A percentile compares a stretch with the other conserved stretches of the same genome.
phyloP scores from a whole-genome alignment of 345 rosid genomes.

The Aquilaria sinensis region DNA sequence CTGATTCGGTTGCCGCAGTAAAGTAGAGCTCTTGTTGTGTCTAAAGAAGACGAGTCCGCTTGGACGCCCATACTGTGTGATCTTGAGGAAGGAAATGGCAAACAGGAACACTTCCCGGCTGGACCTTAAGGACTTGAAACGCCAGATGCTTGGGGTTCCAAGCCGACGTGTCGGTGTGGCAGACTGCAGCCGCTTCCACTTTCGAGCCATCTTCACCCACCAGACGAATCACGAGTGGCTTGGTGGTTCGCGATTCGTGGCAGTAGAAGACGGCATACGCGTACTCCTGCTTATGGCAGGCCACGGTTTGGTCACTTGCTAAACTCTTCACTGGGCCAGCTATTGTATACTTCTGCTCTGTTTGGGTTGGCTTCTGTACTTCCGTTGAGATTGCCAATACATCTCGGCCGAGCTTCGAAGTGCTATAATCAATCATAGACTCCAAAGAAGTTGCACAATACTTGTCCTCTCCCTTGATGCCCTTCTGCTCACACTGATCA shows the following conservation, averaged over 20 bases:
- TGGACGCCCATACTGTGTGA: conserved; percentile 57
- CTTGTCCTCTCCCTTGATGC: conserved; percentile 68
- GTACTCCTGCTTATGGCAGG: conserved; percentile 82
- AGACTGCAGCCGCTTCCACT: conserved; percentile 64
- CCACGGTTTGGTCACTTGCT: conserved; percentile 37
- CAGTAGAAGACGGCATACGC: conserved; percentile 78
- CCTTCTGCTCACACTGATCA: conserved; percentile 58
- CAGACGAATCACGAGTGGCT: conserved; percentile 48
- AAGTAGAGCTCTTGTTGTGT: background rate
- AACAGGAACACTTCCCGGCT: conserved; percentile 65
- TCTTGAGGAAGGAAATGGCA: conserved; percentile 86
- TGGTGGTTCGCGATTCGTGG: conserved; percentile 52
- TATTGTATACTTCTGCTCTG: conserved; percentile 42
- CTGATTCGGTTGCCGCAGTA: background rate
- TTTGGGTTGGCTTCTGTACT: conserved; percentile 28
- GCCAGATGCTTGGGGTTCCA: conserved; percentile 89
- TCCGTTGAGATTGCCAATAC: conserved; percentile 59
- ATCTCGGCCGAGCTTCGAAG: conserved; percentile 57
- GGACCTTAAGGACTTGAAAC: conserved; percentile 62
- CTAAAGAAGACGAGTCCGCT: conserved; percentile 21
- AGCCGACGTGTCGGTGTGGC: conserved; percentile 78
- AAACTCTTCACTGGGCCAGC: conserved; percentile 33
- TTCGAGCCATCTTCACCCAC: conserved; percentile 56
- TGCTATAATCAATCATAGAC: conserved; percentile 73
- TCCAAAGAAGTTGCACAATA: conserved; percentile 77